phyloP scores from a whole-genome alignment of 2,329 filamentous ascomycete genomes.

The Trichoderma oligosporum region DNA sequence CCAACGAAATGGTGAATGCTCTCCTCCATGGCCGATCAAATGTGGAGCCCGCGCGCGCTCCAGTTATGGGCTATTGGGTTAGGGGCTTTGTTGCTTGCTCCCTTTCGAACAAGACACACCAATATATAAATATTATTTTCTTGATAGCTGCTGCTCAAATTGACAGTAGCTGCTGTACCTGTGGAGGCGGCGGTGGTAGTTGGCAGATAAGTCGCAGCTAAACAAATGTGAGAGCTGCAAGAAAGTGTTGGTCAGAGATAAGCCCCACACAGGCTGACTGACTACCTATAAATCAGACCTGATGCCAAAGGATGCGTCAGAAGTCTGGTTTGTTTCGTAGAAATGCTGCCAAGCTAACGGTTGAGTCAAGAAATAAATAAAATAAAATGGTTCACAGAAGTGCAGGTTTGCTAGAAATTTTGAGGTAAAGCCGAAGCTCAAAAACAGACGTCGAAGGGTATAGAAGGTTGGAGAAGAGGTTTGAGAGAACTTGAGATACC shows the following conservation, averaged over 20 bases:
- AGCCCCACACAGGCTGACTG: conserved; percentile 11
- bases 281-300: not conserved
- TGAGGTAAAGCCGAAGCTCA: not conserved
- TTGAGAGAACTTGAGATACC: not conserved
- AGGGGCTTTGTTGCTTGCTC: too few species aligned
- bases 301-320: not conserved
- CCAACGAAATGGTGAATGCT: conserved; percentile 72
- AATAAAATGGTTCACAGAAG: too few species aligned
- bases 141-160: not conserved
- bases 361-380: not conserved
- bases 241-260: conserved; percentile 11
- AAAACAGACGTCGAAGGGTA: not conserved
- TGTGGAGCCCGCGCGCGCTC: not conserved
- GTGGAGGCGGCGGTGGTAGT: not conserved
- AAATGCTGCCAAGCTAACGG: not conserved
- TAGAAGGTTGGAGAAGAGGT: not conserved
- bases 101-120: not conserved
- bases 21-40: conserved; percentile 56
- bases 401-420: too few species aligned
- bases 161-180: not conserved
- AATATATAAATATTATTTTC: not conserved
- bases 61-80: not conserved
- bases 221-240: conserved; percentile 6
- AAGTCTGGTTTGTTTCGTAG: too few species aligned
- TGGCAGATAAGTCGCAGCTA: not conserved